These are phyloP conservation scores for Hypoxylon crocopeplum DNA, from an alignment of 495 filamentous ascomycete species.

Conservation along the genomic window DNA sequence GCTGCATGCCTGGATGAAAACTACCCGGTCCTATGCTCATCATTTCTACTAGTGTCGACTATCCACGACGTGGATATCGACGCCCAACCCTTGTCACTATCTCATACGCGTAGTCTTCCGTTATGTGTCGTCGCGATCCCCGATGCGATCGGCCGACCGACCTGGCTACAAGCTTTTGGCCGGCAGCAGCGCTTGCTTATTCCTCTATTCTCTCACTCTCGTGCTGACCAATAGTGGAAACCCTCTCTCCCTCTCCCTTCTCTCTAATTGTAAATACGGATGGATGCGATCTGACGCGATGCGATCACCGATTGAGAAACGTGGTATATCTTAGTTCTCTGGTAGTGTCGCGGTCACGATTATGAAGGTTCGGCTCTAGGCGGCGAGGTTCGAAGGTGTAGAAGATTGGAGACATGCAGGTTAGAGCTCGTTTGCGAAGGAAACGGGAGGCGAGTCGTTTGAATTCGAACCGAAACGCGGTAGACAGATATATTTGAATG, in stretches of 20 bases:
- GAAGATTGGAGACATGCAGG: constrained; percentile 21
- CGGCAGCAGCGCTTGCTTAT: neutral
- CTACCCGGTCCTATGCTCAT: constrained; percentile 71
- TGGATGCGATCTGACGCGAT: constrained; percentile 17
- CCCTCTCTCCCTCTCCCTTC: no score
- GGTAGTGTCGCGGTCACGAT: constrained; percentile 12
- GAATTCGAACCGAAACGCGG: neutral
- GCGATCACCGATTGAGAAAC: constrained; percentile 17
- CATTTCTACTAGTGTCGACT: constrained; percentile 56
- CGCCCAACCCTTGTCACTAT: constrained; percentile 44
- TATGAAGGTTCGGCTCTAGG: constrained; percentile 4
- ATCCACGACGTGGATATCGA: constrained; percentile 62
- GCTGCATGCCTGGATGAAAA: constrained; percentile 76
- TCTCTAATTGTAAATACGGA: no score
- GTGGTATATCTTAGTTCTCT: neutral
- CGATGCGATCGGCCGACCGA: constrained; percentile 27
- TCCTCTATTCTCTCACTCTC: neutral
- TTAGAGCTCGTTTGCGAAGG: neutral
- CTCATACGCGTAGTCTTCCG: constrained; percentile 48
- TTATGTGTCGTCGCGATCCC: constrained; percentile 8
- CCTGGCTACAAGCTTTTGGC: constrained; percentile 1
- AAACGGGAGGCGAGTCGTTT: no score
- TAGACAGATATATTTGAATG: no score
- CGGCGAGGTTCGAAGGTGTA: constrained; percentile 11
- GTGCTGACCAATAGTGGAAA: no score